A percentile compares a stretch with the other conserved stretches of the same genome.
Evolutionary conservation across 768 basidiomycete species (phyloP).

Genomic region (Auriscalpium vulgare): DNA sequence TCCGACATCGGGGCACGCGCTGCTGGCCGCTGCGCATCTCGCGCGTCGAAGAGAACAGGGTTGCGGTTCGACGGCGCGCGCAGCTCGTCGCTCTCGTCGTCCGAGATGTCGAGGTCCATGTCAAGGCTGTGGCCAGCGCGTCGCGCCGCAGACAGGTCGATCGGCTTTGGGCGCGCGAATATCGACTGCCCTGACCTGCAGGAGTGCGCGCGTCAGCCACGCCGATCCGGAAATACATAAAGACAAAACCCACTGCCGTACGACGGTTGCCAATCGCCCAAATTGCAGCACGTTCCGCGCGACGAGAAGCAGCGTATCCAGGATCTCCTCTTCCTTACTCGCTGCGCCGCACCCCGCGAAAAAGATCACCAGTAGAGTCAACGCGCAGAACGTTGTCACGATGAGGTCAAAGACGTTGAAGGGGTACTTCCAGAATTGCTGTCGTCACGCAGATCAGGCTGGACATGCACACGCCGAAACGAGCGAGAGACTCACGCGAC

Average conservation of each 20-base stretch:
- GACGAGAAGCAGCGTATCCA: conserved; percentile 88
- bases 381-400: conserved; percentile 80
- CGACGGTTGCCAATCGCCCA: conserved; percentile 82
- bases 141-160: conserved; percentile 69
- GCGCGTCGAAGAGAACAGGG: conserved; percentile 57
- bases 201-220: background rate
- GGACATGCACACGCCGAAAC: background rate
- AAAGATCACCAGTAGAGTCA: conserved; percentile 83
- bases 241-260: conserved; percentile 65
- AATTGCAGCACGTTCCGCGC: conserved; percentile 92
- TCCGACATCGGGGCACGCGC: conserved; percentile 32
- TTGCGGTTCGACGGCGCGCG: conserved; percentile 51
- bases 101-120: conserved; percentile 58
- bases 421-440: conserved; percentile 97
- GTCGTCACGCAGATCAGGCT: conserved; percentile 5
- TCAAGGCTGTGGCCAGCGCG: conserved; percentile 62
- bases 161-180: conserved; percentile 79
- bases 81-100: conserved; percentile 47
- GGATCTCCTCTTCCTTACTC: conserved; percentile 88
- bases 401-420: conserved; percentile 87
- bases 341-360: conserved; percentile 78
- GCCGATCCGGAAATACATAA: conserved; percentile 1
- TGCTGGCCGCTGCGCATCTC: conserved; percentile 26
- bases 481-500: conserved; percentile 52
- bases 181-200: conserved; percentile 83